phyloP scores from a whole-genome alignment of 805 yeast genomes.

The Zygosaccharomyces siamensis region DNA sequence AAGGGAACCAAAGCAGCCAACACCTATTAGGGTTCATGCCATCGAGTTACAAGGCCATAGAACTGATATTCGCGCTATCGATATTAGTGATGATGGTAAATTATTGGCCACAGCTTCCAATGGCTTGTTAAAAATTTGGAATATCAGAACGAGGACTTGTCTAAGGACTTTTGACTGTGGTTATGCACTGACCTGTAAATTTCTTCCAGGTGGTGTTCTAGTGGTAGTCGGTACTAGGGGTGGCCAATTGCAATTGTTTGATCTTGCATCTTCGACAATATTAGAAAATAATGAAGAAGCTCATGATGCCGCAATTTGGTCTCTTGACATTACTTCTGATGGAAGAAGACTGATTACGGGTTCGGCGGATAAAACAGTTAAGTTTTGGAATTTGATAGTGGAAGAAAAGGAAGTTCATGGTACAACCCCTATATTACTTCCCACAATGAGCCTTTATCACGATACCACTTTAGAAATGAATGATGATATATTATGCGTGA shows the following conservation, averaged over 20 bases:
- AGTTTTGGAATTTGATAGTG: conserved; percentile 81
- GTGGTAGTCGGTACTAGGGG: conserved; percentile 84
- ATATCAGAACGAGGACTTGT: conserved; percentile 64
- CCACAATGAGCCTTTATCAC: conserved; percentile 60
- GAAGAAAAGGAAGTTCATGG: conserved; percentile 70
- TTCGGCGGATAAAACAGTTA: conserved; percentile 84
- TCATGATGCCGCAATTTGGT: conserved; percentile 83
- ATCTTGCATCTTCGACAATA: conserved; percentile 74
- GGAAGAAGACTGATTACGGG: conserved; percentile 86
- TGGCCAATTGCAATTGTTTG: conserved; percentile 81
- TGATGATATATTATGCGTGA: conserved; percentile 80
- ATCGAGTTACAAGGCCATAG: conserved; percentile 84
- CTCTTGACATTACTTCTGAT: conserved; percentile 78
- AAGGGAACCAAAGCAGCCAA: conserved; percentile 41
- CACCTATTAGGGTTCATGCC: conserved; percentile 46
- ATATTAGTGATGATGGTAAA: conserved; percentile 74
- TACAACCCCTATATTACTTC: conserved; percentile 43
- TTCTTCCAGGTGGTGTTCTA: conserved; percentile 87
- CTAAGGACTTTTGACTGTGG: conserved; percentile 86
- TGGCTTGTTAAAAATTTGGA: conserved; percentile 88
- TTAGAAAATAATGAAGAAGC: conserved; percentile 69
- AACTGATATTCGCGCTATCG: conserved; percentile 79
- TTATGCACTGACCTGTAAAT: conserved; percentile 72
- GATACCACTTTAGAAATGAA: conserved; percentile 76
- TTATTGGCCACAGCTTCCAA: conserved; percentile 86